phyloP scores from a whole-genome alignment of 495 filamentous ascomycete species.

The Evernia prunastri region DNA sequence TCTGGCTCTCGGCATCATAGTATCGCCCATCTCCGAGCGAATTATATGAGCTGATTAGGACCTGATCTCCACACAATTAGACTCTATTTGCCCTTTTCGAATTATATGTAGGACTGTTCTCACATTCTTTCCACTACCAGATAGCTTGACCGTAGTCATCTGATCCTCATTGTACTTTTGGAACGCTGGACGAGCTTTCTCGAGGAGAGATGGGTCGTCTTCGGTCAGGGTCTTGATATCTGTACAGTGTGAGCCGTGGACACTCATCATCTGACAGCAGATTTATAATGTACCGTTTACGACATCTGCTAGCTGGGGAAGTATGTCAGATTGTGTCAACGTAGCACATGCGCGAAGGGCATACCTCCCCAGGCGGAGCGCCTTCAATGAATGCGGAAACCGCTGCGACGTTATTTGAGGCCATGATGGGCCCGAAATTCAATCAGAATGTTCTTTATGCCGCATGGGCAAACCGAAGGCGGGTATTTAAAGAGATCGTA shows the following conservation, averaged over 20 bases:
- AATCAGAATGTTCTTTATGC: neutral
- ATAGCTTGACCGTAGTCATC: slow-evolving; percentile 79
- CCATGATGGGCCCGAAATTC: neutral
- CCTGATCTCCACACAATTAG: slow-evolving; percentile 40
- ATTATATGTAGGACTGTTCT: neutral
- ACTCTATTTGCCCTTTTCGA: slow-evolving; percentile 5
- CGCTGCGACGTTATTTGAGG: slow-evolving; percentile 45
- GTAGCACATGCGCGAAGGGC: slow-evolving; percentile 20
- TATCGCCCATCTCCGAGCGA: slow-evolving; percentile 71
- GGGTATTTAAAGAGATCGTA: neutral
- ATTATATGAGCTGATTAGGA: slow-evolving; percentile 83
- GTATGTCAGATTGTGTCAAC: slow-evolving; percentile 8
- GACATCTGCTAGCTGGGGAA: slow-evolving; percentile 73
- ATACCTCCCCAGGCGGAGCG: slow-evolving; percentile 95
- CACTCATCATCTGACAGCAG: neutral
- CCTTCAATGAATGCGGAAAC: slow-evolving; percentile 86
- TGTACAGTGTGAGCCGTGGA: slow-evolving; percentile 31
- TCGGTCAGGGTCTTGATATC: slow-evolving; percentile 82
- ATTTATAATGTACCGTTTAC: slow-evolving; percentile 60
- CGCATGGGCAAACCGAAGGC: neutral
- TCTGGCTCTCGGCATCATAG: slow-evolving; percentile 79
- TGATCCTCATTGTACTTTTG: slow-evolving; percentile 95
- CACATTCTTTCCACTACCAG: slow-evolving; percentile 74
- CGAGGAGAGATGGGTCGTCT: slow-evolving; percentile 59
- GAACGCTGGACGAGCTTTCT: slow-evolving; percentile 73